These are phyloP conservation scores for Balakata baccata DNA, from an alignment of 345 rosid species.

Conservation along the genomic window DNA sequence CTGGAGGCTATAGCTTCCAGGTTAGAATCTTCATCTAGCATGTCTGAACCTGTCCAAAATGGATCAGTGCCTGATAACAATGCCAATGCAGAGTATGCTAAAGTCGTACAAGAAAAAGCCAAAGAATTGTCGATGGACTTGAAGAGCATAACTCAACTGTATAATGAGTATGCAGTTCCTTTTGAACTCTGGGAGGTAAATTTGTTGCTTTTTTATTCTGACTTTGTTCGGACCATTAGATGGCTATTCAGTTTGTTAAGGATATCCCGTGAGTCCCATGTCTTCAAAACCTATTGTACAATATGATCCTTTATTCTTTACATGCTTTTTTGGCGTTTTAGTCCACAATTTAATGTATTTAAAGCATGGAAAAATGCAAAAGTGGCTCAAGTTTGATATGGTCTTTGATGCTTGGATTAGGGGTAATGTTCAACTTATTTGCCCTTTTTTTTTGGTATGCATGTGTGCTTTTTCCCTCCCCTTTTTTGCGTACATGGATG, in stretches of 20 bases:
- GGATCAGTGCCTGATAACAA: conserved; percentile 41
- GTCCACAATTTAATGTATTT: background rate
- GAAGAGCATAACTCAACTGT: conserved; percentile 89
- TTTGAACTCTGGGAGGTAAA: conserved; percentile 96
- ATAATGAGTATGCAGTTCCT: conserved; percentile 95
- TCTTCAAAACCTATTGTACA: background rate
- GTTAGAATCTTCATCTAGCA: conserved; percentile 44
- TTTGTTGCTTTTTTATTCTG: conserved; percentile 21
- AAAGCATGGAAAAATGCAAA: background rate
- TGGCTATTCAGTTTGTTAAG: background rate
- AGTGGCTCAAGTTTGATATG: background rate
- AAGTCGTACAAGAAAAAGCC: conserved; percentile 69
- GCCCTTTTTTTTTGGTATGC: background rate
- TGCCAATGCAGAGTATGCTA: conserved; percentile 43
- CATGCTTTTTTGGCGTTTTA: background rate
- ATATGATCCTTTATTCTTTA: background rate
- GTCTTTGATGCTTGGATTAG: background rate
- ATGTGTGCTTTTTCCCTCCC: background rate
- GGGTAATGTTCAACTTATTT: background rate
- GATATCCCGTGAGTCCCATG: background rate
- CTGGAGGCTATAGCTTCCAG: conserved; percentile 67
- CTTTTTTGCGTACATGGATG: background rate
- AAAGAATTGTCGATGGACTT: conserved; percentile 83
- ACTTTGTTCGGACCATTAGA: conserved; percentile 1
- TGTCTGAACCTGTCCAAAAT: conserved; percentile 56